These are phyloP conservation scores for Conoideocrella luteorostrata DNA, from an alignment of 2,329 filamentous ascomycete genomes.

Conservation along the genomic window DNA sequence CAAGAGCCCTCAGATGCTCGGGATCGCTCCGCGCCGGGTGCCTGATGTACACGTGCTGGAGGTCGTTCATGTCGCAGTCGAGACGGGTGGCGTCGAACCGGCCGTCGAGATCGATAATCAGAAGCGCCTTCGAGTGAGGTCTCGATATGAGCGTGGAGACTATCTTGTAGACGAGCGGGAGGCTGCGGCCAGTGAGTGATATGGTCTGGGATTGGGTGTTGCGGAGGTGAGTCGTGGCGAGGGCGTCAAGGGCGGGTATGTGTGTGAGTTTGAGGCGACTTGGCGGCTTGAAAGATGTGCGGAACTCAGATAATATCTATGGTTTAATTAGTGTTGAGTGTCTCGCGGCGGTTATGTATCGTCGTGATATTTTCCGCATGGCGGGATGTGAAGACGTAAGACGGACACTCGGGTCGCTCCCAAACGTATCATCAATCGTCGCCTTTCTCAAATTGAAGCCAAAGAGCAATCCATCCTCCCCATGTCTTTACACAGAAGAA, in stretches of 20 bases:
- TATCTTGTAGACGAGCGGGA: conserved; percentile 51
- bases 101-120: conserved; percentile 49
- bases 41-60: conserved; percentile 46
- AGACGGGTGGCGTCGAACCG: conserved; percentile 49
- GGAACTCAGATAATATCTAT: conserved; percentile 12
- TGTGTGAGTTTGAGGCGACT: conserved; percentile 25
- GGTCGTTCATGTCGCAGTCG: conserved; percentile 27
- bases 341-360: no score
- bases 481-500: neutral
- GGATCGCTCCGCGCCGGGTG: conserved; percentile 26
- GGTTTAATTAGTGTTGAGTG: no score
- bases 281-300: neutral
- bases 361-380: no score
- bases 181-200: conserved; percentile 44
- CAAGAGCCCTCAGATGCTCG: conserved; percentile 25
- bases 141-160: conserved; percentile 43
- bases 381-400: no score
- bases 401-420: no score
- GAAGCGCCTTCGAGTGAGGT: conserved; percentile 41
- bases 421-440: no score
- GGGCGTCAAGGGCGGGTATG: conserved; percentile 39
- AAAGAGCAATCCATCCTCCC: neutral
- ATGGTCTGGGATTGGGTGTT: conserved; percentile 41
- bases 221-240: conserved; percentile 41
- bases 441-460: no score